A percentile compares a stretch with the other conserved stretches of the same genome.
Conservation (phyloP, 1,284 basidiomycete species). For the Anthracocystis panici-leucophaei region DNA sequence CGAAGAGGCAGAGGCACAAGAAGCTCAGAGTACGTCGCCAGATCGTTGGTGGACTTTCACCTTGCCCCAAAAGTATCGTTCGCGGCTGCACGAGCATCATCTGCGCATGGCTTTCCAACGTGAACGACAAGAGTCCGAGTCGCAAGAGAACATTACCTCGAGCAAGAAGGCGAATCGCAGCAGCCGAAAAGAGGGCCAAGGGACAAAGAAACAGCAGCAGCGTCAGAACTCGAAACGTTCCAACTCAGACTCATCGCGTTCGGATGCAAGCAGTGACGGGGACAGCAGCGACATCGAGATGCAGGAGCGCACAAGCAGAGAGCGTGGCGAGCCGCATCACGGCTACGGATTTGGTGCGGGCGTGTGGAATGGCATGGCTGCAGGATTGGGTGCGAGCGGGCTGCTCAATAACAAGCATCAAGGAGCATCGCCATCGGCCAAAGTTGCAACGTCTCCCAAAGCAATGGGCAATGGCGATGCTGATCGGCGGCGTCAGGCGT, state of each 20-base stretch:
- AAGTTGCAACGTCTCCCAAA: constrained; percentile 1
- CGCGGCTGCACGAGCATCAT: constrained; percentile 55
- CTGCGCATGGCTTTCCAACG: constrained; percentile 52
- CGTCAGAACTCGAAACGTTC: constrained; percentile 25
- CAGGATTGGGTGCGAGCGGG: constrained; percentile 45
- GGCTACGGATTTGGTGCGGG: constrained; percentile 39
- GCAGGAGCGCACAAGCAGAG: constrained; percentile 27
- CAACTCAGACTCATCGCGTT: constrained; percentile 32
- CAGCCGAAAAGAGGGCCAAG: constrained; percentile 6
- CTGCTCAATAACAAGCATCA: constrained; percentile 39
- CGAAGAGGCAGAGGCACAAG: constrained; percentile 28
- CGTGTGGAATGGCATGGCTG: constrained; percentile 35
- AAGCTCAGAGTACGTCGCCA: constrained; percentile 35
- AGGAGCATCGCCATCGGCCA: constrained; percentile 12
- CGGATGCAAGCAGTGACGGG: constrained; percentile 27
- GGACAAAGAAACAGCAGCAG: constrained; percentile 23
- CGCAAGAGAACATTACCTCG: constrained; percentile 14
- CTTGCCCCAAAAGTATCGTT: constrained; percentile 57
- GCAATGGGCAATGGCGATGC: constrained; percentile 2
- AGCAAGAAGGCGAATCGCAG: constrained; percentile 15
- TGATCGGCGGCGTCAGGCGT: constrained; percentile 32
- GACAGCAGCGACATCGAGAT: constrained; percentile 44
- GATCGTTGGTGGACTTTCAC: constrained; percentile 63
- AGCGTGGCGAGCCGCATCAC: constrained; percentile 21
- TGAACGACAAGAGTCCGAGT: constrained; percentile 26